A percentile compares a stretch with the other conserved stretches of the same genome.
Conservation (phyloP, 169 alveolate species). For the Babesia divergens region DNA sequence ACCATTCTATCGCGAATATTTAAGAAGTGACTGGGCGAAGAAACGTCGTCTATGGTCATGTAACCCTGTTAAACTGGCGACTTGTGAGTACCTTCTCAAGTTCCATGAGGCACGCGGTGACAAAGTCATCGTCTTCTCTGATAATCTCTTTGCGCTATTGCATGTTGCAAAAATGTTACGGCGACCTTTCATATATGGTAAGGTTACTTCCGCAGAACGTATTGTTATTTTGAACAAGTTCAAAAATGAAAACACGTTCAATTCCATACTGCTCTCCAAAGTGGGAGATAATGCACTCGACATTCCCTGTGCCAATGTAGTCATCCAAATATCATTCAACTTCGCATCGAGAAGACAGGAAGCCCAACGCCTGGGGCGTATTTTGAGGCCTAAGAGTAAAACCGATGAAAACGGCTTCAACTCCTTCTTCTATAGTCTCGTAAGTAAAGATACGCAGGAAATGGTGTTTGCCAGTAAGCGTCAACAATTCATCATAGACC, state of each 20-base stretch:
- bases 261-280: constrained; percentile 92
- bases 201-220: constrained; percentile 86
- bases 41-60: constrained; percentile 92
- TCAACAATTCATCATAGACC: constrained; percentile 95
- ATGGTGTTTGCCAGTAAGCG: constrained; percentile 94
- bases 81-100: constrained; percentile 91
- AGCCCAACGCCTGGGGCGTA: constrained; percentile 99
- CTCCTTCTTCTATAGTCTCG: constrained; percentile 96
- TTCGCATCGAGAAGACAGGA: constrained; percentile 98
- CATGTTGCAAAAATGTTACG: constrained; percentile 85
- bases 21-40: constrained; percentile 83
- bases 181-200: constrained; percentile 90
- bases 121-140: constrained; percentile 96
- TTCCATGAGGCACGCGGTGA: constrained; percentile 96
- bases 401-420: constrained; percentile 81
- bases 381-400: constrained; percentile 95
- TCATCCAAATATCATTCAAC: constrained; percentile 96
- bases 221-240: constrained; percentile 89
- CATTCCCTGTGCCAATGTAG: constrained; percentile 98
- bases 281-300: constrained; percentile 99
- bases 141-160: constrained; percentile 92
- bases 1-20: constrained; percentile 90
- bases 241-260: constrained; percentile 82
- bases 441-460: constrained; percentile 96
- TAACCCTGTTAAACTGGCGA: constrained; percentile 95